Conservation (phyloP, 169 alveolate genomes). For the Eimeria necatrix region DNA sequence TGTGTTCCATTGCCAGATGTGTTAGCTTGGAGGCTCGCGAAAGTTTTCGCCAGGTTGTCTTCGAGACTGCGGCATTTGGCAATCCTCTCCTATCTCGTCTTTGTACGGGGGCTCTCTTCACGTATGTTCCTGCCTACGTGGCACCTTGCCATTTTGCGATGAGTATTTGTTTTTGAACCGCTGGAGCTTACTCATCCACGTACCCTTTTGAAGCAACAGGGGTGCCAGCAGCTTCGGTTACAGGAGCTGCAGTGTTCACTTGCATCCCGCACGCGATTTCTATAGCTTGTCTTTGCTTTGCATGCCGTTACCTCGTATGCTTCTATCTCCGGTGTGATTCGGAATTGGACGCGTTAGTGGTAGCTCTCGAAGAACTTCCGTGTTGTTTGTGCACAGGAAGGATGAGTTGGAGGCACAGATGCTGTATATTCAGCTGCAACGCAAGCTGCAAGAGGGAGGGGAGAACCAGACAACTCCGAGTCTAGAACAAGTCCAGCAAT, state of each 20-base stretch:
- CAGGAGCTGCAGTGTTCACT: no score
- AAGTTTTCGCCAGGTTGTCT: conserved; percentile 17
- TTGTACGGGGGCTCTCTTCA: conserved; percentile 50
- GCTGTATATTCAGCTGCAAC: conserved; percentile 53
- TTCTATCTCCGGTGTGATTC: no score
- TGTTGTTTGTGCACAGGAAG: conserved; percentile 10
- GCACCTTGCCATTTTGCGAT: neutral
- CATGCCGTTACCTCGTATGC: no score
- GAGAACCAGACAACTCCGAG: neutral
- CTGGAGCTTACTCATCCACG: neutral
- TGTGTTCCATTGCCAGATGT: neutral
- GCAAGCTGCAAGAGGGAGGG: neutral
- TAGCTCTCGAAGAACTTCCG: neutral
- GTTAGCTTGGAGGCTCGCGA: conserved; percentile 17
- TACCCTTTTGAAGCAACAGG: no score
- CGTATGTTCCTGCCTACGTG: neutral
- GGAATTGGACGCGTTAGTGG: no score
- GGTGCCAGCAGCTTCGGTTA: no score
- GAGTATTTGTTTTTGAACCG: neutral
- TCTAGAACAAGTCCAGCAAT: conserved; percentile 25
- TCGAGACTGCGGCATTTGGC: conserved; percentile 45
- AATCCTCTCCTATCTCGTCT: conserved; percentile 45
- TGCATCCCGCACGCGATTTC: no score
- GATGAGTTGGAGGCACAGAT: conserved; percentile 57
- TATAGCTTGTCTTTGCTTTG: no score